phyloP scores from a whole-genome alignment of 306 rosid species.

The Cicer yamashitae region DNA sequence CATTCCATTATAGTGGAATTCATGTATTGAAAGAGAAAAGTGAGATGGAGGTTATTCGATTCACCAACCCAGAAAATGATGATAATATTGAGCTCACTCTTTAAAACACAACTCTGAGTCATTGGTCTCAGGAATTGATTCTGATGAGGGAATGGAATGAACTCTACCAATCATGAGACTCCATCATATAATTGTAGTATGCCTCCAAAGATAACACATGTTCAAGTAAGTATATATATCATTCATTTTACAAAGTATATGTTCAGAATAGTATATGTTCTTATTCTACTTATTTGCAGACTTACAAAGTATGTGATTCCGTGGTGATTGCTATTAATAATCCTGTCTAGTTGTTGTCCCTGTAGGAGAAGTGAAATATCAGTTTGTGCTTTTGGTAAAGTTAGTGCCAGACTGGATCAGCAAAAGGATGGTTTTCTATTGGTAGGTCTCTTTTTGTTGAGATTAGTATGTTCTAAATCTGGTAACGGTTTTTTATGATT shows the following conservation, averaged over 20 bases:
- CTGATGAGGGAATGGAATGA: background rate
- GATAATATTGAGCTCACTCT: background rate
- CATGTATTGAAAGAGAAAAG: background rate
- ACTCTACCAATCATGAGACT: background rate
- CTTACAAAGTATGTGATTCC: too few species aligned
- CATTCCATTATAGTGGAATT: background rate
- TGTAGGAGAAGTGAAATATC: too few species aligned
- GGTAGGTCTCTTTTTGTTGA: too few species aligned
- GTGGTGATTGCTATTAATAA: too few species aligned
- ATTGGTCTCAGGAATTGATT: background rate
- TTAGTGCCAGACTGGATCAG: too few species aligned
- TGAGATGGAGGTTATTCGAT: background rate
- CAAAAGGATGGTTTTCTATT: too few species aligned
- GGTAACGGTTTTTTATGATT: too few species aligned
- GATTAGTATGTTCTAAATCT: too few species aligned
- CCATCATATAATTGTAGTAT: background rate
- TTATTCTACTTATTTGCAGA: too few species aligned
- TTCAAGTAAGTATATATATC: background rate
- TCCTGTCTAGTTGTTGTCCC: too few species aligned
- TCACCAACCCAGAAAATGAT: background rate
- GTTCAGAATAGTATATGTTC: too few species aligned
- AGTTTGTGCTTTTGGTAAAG: too few species aligned
- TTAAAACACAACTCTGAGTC: background rate
- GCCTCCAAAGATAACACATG: conserved; percentile 5
- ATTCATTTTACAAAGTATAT: background rate